Base-by-base conservation (phyloP, 2,329 filamentous ascomycete species). In the Colletotrichum karsti region DNA sequence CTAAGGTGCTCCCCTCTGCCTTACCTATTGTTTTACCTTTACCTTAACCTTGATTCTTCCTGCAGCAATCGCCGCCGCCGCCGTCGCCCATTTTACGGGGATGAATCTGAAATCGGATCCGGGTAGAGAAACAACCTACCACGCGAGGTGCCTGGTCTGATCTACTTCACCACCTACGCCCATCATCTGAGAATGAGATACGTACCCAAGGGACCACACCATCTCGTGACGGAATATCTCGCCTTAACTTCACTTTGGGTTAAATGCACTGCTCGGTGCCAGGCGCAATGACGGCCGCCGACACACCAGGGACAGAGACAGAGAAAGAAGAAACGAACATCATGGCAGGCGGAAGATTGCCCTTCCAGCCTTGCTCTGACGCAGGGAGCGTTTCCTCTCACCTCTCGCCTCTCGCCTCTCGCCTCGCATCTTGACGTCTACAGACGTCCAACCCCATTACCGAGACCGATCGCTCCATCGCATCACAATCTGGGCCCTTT, bases 311-410 rank as follows among this genome's bases (percentile, higher is more conserved):
- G 28, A 46, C 15, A 22, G 35, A 53, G 8, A 53, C 12, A 13
- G 37, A 54, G 28, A 60, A 50, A 42, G 39, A 44, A 42, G 26
- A 60, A 60, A 60, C 35, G 22, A 15, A 37, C 46, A 33, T 35
- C 22, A 54, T 42, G 58, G n/a, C 24, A 42, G 58, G 10, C 56
- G 42, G 56, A 18, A 39, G 42, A 28, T 26, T 37, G 42, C 56
- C 55, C 39, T 46, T 48, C 26, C 37, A 30, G 13, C 37, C 18
- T 8, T 39, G 26, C 35, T 18, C 63, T 58, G 51, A 67, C 54
- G 65, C 65, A 67, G 54, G 60, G 60, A 65, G 65, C 37, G 60
- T 65, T 67, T 59, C 60, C 54, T 37, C 20, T 54, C 30, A 13
- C 33, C 12, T 12, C 30, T 51, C 30, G 4, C 15, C 33, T 18